phyloP scores from a whole-genome alignment of 169 alveolate species.

The Plasmodium vinckei region DNA sequence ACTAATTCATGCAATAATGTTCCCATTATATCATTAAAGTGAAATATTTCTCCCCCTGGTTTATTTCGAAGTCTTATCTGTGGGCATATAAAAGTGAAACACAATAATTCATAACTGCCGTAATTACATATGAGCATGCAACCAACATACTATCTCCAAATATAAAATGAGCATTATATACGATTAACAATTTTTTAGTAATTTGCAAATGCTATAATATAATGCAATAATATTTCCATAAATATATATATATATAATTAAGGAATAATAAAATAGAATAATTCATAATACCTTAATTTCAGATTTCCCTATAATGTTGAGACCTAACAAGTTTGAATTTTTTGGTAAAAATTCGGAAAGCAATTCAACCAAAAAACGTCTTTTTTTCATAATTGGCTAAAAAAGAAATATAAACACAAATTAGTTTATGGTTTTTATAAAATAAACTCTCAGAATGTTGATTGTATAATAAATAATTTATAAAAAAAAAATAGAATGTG shows the following conservation, averaged over 20 bases:
- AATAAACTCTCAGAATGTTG: too few species aligned
- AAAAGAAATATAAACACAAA: background rate
- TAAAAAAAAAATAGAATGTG: too few species aligned
- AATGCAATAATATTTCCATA: background rate
- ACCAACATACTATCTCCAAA: too few species aligned
- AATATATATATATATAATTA: background rate
- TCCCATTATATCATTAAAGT: slow-evolving; percentile 57
- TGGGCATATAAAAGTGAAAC: background rate
- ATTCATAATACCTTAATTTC: slow-evolving; percentile 58
- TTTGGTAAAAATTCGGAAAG: slow-evolving; percentile 64
- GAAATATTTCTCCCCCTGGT: slow-evolving; percentile 43
- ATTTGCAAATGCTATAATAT: too few species aligned
- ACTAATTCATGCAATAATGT: slow-evolving; percentile 66
- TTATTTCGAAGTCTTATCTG: slow-evolving; percentile 60
- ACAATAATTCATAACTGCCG: background rate
- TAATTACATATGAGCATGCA: background rate
- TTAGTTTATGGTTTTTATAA: background rate
- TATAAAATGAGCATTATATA: too few species aligned
- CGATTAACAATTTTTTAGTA: too few species aligned
- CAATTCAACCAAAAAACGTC: slow-evolving; percentile 46
- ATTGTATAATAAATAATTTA: too few species aligned
- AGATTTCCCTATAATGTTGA: slow-evolving; percentile 43
- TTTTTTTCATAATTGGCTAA: slow-evolving; percentile 71
- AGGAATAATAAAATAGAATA: background rate
- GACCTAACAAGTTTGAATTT: slow-evolving; percentile 46